phyloP scores from a whole-genome alignment of 2,329 filamentous ascomycete species.

The Leptographium galeiforme region DNA sequence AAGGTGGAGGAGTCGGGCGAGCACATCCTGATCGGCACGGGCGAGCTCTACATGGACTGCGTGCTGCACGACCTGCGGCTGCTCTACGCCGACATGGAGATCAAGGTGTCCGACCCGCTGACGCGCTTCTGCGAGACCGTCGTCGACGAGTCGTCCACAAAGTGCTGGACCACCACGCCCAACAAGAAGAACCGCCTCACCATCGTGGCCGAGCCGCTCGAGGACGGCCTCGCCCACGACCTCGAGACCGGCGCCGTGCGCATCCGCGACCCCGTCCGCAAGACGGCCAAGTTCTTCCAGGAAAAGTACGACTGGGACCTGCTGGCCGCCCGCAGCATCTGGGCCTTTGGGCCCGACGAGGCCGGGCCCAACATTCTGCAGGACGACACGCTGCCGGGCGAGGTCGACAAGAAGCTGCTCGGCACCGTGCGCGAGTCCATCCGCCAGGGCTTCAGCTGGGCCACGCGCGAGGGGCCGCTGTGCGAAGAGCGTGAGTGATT shows the following conservation, averaged over 20 bases:
- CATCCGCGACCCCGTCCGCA: conserved; percentile 84
- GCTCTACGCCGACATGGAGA: conserved; percentile 97
- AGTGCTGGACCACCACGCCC: conserved; percentile 93
- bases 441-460: conserved; percentile 94
- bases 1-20: conserved; percentile 98
- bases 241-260: conserved; percentile 84
- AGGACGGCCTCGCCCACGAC: conserved; percentile 87
- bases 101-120: conserved; percentile 96
- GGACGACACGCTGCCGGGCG: conserved; percentile 87
- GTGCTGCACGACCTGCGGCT: conserved; percentile 86
- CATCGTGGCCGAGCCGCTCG: conserved; percentile 92
- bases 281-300: conserved; percentile 93
- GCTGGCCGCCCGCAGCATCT: conserved; percentile 85
- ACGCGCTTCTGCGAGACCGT: conserved; percentile 97
- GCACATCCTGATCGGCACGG: conserved; percentile 87
- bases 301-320: conserved; percentile 96
- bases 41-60: conserved; percentile 99
- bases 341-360: conserved; percentile 96
- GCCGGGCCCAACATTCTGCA: conserved; percentile 90
- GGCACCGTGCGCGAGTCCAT: conserved; percentile 82
- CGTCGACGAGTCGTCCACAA: conserved; percentile 91
- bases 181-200: conserved; percentile 99
- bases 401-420: conserved; percentile 85
- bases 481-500: conserved; percentile 81
- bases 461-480: conserved; percentile 82